Base-by-base conservation (phyloP, 1,284 basidiomycete genomes). In the Trichosporon faecale region DNA sequence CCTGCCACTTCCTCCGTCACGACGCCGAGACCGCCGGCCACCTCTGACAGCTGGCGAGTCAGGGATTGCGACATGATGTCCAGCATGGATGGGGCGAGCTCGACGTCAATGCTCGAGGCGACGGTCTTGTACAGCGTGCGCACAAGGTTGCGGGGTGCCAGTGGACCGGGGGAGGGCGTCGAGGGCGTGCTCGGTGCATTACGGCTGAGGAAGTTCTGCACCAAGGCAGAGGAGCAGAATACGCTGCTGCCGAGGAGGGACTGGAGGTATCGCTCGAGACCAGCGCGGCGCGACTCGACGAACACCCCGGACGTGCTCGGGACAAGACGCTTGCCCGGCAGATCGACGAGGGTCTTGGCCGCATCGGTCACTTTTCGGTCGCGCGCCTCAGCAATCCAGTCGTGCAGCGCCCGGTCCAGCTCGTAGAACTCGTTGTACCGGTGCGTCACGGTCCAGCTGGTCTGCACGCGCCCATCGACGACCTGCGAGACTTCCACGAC, bases 371-470 rank as follows among this genome's bases (percentile, higher is more conserved):
- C 57, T 5, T 18, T 29, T 7, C 31, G 40, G 14, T 35, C 21
- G 11, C 27, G 44, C 1, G 37, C 66, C 11, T 75, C 79, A 11
- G 49, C n/a, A 1, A 52, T 11, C 77, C 76, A 78, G 3, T 81
- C 81, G 44, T 71, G 89, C 64, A 99, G 84, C 69, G 90, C 89
- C 75, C 90, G 91, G 79, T 98, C 93, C 86, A 98, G 90, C 66
- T 88, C 89, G 76, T 91, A 88, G 81, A 99, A 99, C 80, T 98
- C 95, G 80, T 94, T 97, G 81, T 97, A 99, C 71, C 96, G 86
- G 73, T 95, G 86, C 4, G 93, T 90, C 2, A 98, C 91, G 29
- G 94, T 90, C 96, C 96, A 98, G 2, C 92, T 92, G 1, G 91
- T 91, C 1, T 88, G 85, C 77, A 90, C 89, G 64, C 87, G 88